A percentile compares a stretch with the other conserved stretches of the same genome.
Evolutionary conservation across 345 rosid species (phyloP).

Genomic region (Sonneratia alba): DNA sequence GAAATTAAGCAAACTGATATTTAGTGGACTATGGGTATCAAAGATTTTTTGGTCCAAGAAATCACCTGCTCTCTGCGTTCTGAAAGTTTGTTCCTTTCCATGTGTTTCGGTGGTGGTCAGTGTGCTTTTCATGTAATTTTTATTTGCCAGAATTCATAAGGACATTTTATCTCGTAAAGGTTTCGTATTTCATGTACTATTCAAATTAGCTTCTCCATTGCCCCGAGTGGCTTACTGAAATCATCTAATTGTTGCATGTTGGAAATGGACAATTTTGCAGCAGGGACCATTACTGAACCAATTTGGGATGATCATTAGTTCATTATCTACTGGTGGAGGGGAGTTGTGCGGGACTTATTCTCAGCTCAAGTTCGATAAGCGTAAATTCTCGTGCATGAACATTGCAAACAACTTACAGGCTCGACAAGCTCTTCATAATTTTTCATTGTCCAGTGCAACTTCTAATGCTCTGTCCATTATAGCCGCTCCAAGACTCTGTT

Average conservation of each 20-base stretch:
- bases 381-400: not conserved
- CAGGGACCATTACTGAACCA: constrained; percentile 4
- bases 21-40: not conserved
- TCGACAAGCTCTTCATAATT: not conserved
- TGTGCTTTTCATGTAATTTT: not conserved
- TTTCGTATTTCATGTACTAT: not conserved
- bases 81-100: not conserved
- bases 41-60: not conserved
- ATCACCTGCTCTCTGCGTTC: not conserved
- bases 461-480: not conserved
- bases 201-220: not conserved
- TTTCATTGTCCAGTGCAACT: not conserved
- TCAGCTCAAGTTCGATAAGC: not conserved
- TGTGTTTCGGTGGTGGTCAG: not conserved
- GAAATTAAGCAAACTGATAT: not conserved
- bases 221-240: not conserved
- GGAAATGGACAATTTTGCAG: not conserved
- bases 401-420: constrained; percentile 3
- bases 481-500: not conserved
- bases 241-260: not conserved
- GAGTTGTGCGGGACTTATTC: not conserved
- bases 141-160: not conserved
- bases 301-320: not conserved
- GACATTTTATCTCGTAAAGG: not conserved
- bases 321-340: constrained; percentile 1